Evolutionary conservation across 202 grass and related monocot species (phyloP).

Genomic region (Panicum virgatum): DNA sequence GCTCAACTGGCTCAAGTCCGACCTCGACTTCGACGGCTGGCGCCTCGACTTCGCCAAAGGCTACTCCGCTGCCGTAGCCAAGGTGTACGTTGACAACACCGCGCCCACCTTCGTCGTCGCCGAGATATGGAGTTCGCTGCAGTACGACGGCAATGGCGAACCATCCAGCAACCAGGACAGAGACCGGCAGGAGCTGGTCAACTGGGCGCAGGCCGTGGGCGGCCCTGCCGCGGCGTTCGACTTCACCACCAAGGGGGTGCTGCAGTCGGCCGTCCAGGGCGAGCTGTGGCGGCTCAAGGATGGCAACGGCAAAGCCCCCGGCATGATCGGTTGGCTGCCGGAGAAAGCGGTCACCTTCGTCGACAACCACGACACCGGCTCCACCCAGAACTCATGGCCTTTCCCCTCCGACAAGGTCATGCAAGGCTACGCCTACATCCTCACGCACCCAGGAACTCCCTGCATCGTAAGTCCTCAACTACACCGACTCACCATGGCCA

Average conservation of each 20-base stretch:
- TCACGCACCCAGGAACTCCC: slow-evolving; percentile 76
- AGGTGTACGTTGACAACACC: slow-evolving; percentile 60
- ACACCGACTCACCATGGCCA: background rate
- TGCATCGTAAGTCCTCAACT: slow-evolving; percentile 55
- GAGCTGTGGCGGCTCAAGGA: slow-evolving; percentile 79
- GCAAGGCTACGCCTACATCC: slow-evolving; percentile 91
- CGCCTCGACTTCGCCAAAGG: slow-evolving; percentile 85
- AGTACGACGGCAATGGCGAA: slow-evolving; percentile 62
- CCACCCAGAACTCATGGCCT: slow-evolving; percentile 70
- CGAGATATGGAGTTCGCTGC: slow-evolving; percentile 76
- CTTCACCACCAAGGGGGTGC: slow-evolving; percentile 87
- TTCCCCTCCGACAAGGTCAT: slow-evolving; percentile 88
- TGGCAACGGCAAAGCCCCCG: slow-evolving; percentile 53
- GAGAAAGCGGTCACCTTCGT: slow-evolving; percentile 86
- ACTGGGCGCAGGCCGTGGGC: slow-evolving; percentile 65
- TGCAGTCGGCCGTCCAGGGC: slow-evolving; percentile 66
- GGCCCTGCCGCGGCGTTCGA: slow-evolving; percentile 70
- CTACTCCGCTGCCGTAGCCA: slow-evolving; percentile 64
- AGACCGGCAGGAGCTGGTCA: slow-evolving; percentile 62
- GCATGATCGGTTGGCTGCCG: slow-evolving; percentile 76
- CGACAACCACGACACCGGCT: slow-evolving; percentile 90
- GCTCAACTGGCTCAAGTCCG: slow-evolving; percentile 82
- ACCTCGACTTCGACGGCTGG: slow-evolving; percentile 86
- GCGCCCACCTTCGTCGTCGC: slow-evolving; percentile 62
- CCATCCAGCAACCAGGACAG: slow-evolving; percentile 65